A percentile compares a stretch with the other conserved stretches of the same genome.
Conservation (phyloP, 78 protist species). For the Monosiga brevicollis region DNA sequence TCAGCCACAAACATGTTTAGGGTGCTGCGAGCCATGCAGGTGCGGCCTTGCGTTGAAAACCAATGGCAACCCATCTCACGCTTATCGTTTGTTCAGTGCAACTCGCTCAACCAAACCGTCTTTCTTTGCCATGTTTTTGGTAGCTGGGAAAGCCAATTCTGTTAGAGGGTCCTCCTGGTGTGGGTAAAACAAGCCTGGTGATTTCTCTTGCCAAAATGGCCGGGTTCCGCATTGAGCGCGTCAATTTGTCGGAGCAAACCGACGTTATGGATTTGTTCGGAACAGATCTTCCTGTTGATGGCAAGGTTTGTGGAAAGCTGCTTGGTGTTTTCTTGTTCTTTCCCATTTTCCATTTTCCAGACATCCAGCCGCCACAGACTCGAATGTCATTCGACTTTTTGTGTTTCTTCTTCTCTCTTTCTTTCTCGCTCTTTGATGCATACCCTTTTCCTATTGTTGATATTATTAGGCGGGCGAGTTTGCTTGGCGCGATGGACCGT, state of each 20-base stretch:
- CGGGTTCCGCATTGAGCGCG: constrained; percentile 76
- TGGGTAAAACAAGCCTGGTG: constrained; percentile 97
- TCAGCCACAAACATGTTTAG: constrained; percentile 65
- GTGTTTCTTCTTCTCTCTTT: too few species aligned
- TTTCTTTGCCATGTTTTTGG: too few species aligned
- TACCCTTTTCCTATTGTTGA: too few species aligned
- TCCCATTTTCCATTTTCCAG: too few species aligned
- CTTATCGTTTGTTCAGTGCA: background rate
- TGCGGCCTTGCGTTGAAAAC: too few species aligned
- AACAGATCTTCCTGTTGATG: constrained; percentile 87
- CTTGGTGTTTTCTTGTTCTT: too few species aligned
- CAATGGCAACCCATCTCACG: background rate
- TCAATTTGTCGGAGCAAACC: constrained; percentile 98
- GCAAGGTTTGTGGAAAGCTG: too few species aligned
- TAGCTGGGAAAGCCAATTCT: constrained; percentile 65
- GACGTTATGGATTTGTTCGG: constrained; percentile 98
- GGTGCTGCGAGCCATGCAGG: constrained; percentile 83
- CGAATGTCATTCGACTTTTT: too few species aligned
- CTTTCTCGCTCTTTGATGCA: too few species aligned
- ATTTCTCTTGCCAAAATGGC: constrained; percentile 73
- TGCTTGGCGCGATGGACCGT: constrained; percentile 90
- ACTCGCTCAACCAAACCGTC: too few species aligned
- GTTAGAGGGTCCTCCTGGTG: constrained; percentile 95
- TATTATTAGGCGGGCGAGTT: constrained; percentile 87
- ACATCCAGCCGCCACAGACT: too few species aligned